Conservation (phyloP, 2,329 filamentous ascomycete genomes). For the Thelonectria olida region DNA sequence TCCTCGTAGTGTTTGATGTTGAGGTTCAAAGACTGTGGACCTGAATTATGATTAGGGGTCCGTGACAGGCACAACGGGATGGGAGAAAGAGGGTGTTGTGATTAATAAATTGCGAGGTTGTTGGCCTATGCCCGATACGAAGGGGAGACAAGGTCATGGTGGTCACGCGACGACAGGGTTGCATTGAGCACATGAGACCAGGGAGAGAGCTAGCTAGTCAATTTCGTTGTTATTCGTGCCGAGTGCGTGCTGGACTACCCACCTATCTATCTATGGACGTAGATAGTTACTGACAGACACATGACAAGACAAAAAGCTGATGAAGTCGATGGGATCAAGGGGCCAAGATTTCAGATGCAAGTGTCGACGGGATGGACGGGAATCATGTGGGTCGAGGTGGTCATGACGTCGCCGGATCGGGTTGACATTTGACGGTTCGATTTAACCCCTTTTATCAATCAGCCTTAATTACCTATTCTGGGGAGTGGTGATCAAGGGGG, state of each 20-base stretch:
- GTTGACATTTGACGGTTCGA: neutral
- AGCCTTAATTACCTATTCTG: conserved; percentile 6
- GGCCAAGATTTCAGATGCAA: neutral
- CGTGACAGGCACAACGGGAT: neutral
- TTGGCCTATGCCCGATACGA: neutral
- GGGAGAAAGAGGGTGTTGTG: neutral
- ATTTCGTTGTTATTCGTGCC: no score
- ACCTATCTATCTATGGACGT: neutral
- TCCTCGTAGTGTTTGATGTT: no score
- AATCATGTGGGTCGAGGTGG: neutral
- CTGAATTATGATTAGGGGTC: no score
- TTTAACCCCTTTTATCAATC: neutral
- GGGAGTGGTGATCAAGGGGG: no score
- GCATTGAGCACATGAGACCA: neutral
- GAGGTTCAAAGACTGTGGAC: no score
- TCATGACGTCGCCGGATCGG: neutral
- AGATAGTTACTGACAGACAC: neutral
- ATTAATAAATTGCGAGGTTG: neutral
- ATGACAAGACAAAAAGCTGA: no score
- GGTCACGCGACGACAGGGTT: neutral
- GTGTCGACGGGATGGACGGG: neutral
- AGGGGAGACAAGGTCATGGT: neutral
- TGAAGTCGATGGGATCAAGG: neutral
- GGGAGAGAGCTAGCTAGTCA: no score
- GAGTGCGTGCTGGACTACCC: no score